A percentile compares a stretch with the other conserved stretches of the same genome.
Conservation (phyloP, 2,329 filamentous ascomycete genomes). For the Neurospora sp. region DNA sequence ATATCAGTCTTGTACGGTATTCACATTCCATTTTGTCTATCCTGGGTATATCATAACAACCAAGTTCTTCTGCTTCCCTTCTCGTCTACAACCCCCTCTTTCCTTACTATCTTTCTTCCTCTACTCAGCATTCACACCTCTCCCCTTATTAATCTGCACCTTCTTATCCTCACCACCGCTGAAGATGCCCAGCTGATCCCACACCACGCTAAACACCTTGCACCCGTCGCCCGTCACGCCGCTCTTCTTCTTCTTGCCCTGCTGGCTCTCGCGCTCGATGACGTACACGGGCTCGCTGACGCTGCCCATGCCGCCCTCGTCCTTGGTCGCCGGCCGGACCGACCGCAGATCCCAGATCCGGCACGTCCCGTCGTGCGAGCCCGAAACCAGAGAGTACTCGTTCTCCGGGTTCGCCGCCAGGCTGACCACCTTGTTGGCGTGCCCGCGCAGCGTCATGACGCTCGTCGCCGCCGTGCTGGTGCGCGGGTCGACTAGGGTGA, state of each 20-base stretch:
- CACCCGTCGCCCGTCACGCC: conserved; percentile 67
- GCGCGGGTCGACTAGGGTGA: conserved; percentile 88
- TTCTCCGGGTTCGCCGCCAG: conserved; percentile 48
- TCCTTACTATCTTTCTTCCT: neutral
- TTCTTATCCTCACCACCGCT: conserved; percentile 88
- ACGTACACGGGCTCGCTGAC: conserved; percentile 65
- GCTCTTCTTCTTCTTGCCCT: conserved; percentile 45
- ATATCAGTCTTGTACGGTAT: neutral
- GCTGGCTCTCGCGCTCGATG: conserved; percentile 65
- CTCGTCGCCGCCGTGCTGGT: conserved; percentile 65
- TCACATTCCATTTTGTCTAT: neutral
- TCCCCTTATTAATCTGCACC: conserved; percentile 79
- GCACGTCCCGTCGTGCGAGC: conserved; percentile 85
- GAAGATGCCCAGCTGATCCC: conserved; percentile 86
- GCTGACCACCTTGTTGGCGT: conserved; percentile 61
- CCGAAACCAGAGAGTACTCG: conserved; percentile 76
- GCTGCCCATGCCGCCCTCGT: conserved; percentile 50
- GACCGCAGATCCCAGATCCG: conserved; percentile 88
- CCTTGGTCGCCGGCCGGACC: conserved; percentile 46
- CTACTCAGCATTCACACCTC: conserved; percentile 33
- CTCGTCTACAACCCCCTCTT: neutral
- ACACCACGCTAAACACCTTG: conserved; percentile 83
- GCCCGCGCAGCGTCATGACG: conserved; percentile 85
- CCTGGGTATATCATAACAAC: conserved; percentile 14
- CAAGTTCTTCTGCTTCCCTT: neutral